Evolutionary conservation across 176 grass and related monocot genomes (phyloP).

Genomic region (Lolium perenne): DNA sequence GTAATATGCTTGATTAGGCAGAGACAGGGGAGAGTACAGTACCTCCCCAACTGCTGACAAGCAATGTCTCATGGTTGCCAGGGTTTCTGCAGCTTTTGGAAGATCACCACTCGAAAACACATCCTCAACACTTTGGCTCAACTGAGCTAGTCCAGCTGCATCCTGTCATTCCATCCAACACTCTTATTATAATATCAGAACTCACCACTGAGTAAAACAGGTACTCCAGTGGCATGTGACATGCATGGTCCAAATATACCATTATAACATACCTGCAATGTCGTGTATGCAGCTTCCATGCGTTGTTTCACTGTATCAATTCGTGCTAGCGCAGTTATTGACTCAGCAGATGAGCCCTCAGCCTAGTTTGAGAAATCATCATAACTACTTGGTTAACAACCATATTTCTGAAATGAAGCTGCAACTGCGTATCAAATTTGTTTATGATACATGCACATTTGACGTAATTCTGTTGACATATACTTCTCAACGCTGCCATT

Average conservation of each 20-base stretch:
- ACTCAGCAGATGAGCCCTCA: conserved; percentile 95
- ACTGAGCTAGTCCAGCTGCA: conserved; percentile 92
- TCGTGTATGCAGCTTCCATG: conserved; percentile 93
- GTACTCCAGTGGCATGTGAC: conserved; percentile 13
- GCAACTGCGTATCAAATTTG: not conserved
- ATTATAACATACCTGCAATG: conserved; percentile 71
- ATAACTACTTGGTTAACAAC: conserved; percentile 20
- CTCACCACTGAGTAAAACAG: conserved; percentile 21
- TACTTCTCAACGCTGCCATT: not conserved
- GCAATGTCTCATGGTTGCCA: conserved; percentile 99
- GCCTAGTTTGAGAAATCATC: conserved; percentile 62
- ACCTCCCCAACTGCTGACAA: conserved; percentile 99
- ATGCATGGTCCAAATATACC: not conserved
- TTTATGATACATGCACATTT: not conserved
- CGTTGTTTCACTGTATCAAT: conserved; percentile 97
- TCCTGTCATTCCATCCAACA: conserved; percentile 60
- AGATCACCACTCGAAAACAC: conserved; percentile 99
- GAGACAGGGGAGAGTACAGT: not conserved
- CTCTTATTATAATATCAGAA: conserved; percentile 34
- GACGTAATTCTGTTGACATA: not conserved
- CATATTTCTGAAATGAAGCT: not conserved
- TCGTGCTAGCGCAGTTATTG: conserved; percentile 81
- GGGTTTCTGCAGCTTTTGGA: conserved; percentile 89
- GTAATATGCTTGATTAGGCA: conserved; percentile 1
- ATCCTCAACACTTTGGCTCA: conserved; percentile 98